Base-by-base conservation (phyloP, 352 stramenopile genomes). In the Pythium apleroticum region DNA sequence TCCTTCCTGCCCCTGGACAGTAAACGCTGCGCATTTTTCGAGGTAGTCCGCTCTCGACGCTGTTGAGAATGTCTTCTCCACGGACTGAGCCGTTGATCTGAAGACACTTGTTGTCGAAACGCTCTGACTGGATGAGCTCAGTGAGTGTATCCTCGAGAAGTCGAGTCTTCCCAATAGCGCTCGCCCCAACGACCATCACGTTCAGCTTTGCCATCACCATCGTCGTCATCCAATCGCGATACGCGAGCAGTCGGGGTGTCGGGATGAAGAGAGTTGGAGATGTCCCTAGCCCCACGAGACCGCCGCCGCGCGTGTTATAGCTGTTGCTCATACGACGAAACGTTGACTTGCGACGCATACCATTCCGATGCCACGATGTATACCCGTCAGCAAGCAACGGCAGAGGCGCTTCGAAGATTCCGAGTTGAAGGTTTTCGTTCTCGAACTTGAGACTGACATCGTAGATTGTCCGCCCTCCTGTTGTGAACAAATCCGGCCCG, bases 1-100 rank as follows among this genome's bases (percentile, higher is more conserved):
- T 64, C 30, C 78, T 89, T 0, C 80, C 83, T 2, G 78, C 71
- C 4, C 68, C 66, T 35, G 83, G 79, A 46, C 80, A 89, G 31
- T 84, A 81, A 2, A 82, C 62, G 27, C 76, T 76, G 72, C 81
- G 84, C 50, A 90, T 68, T 58, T 86, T 88, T 1, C 77, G 70
- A 6, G 74, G 66, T 22, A 88, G 68, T 3, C 73, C 69, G 31
- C 64, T 65, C 57, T 86, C 78, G 43, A 87, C 66, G 11, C 45
- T 56, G 28, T 60, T 53, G 28, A 86, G 69, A 33, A 89, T 75
- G 27, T 78, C 71, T n/a, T 65, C 45, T 2, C 59, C 68, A 17
- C 48, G 65, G 1, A 66, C 75, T 2, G 35, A 43, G 11, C 41
- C 25, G 24, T 73, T 71, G 25, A 88, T 68, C 35, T 85, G 74